These are phyloP conservation scores for Zygnema cylindricum DNA, from an alignment of 139 green algal species.

Conservation along the genomic window DNA sequence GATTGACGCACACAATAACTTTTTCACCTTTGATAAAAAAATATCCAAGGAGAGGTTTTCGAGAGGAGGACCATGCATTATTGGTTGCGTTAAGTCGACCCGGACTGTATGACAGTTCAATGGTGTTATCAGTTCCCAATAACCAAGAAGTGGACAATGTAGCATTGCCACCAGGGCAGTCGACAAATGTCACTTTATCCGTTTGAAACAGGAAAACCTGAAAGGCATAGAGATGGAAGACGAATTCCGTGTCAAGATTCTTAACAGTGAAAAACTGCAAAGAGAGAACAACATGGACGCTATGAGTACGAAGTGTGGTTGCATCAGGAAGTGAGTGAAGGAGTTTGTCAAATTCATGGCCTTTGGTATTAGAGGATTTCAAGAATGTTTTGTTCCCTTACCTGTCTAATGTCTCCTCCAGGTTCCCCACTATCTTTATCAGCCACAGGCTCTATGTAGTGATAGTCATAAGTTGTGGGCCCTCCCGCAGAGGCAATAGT, in stretches of 20 bases:
- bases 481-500: conserved; percentile 4
- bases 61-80: neutral
- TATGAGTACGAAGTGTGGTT: too few species aligned
- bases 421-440: conserved; percentile 16
- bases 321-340: too few species aligned
- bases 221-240: neutral
- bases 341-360: too few species aligned
- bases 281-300: too few species aligned
- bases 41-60: conserved; percentile 10
- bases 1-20: too few species aligned
- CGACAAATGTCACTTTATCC: too few species aligned
- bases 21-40: conserved; percentile 30
- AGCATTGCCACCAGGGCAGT: too few species aligned
- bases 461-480: conserved; percentile 12
- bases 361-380: too few species aligned
- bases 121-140: neutral
- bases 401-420: conserved; percentile 14
- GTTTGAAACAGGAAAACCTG: conserved; percentile 29
- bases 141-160: too few species aligned
- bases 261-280: neutral
- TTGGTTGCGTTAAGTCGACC: neutral
- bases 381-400: neutral
- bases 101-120: neutral
- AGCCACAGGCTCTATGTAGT: neutral
- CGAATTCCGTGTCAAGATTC: too few species aligned